These are phyloP conservation scores for Avena atlantica DNA, from an alignment of 176 grass and related monocot species.

Conservation along the genomic window DNA sequence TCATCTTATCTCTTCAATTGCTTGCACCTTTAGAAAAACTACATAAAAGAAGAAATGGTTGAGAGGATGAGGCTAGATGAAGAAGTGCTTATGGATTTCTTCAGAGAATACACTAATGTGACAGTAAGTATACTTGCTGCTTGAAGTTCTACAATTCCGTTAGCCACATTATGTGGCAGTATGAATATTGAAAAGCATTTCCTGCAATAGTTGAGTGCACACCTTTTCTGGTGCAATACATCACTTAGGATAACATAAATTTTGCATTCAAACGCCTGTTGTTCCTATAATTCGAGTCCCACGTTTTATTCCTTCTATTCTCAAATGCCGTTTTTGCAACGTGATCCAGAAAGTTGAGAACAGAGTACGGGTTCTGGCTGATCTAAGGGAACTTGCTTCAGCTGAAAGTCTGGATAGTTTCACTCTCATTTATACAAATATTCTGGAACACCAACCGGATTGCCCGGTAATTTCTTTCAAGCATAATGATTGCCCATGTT, in stretches of 20 bases:
- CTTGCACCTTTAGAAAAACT: slow-evolving; percentile 64
- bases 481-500: slow-evolving; percentile 18
- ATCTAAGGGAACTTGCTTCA: slow-evolving; percentile 97
- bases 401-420: slow-evolving; percentile 98
- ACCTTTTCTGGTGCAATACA: slow-evolving; percentile 29
- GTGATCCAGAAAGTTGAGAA: slow-evolving; percentile 93
- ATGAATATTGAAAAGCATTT: slow-evolving; percentile 19
- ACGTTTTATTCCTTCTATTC: slow-evolving; percentile 10
- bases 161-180: neutral
- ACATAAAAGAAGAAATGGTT: slow-evolving; percentile 89
- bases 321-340: slow-evolving; percentile 31
- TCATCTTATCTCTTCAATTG: slow-evolving; percentile 20
- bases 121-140: slow-evolving; percentile 74
- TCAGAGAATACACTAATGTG: slow-evolving; percentile 83
- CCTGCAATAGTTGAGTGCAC: slow-evolving; percentile 7
- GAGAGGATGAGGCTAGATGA: slow-evolving; percentile 96
- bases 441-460: slow-evolving; percentile 98
- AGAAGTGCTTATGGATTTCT: slow-evolving; percentile 99
- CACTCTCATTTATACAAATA: slow-evolving; percentile 97
- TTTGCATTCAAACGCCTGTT: slow-evolving; percentile 17
- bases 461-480: slow-evolving; percentile 77
- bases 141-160: slow-evolving; percentile 34
- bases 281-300: neutral
- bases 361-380: slow-evolving; percentile 88
- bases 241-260: slow-evolving; percentile 3